Percentiles rank a stretch among this genome's conserved stretches.
Conservation (phyloP, 2,329 filamentous ascomycete species). For the Pseudocercospora vitis region DNA sequence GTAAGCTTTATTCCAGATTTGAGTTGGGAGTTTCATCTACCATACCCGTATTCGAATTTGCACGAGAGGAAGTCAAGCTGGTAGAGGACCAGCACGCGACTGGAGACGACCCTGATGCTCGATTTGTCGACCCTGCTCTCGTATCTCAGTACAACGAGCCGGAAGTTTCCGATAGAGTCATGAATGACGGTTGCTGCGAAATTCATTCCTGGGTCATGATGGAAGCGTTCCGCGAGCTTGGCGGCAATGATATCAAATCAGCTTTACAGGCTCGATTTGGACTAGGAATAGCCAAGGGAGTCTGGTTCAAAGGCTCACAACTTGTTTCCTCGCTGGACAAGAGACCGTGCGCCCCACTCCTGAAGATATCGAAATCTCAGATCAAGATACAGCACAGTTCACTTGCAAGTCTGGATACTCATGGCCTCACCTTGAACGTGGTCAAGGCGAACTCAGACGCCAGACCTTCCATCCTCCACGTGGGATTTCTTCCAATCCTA, state of each 20-base stretch:
- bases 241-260: background rate
- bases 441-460: slow-evolving; percentile 51
- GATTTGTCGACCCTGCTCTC: slow-evolving; percentile 39
- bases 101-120: slow-evolving; percentile 35
- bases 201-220: slow-evolving; percentile 32
- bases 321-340: background rate
- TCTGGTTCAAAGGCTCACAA: slow-evolving; percentile 9
- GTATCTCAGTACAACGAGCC: slow-evolving; percentile 8
- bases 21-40: slow-evolving; percentile 47
- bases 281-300: slow-evolving; percentile 3
- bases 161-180: slow-evolving; percentile 31
- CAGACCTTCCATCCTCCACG: slow-evolving; percentile 59
- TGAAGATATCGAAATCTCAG: slow-evolving; percentile 65
- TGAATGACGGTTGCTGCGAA: slow-evolving; percentile 59
- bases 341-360: slow-evolving; percentile 10
- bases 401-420: slow-evolving; percentile 37
- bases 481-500: slow-evolving; percentile 68
- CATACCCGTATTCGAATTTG: slow-evolving; percentile 39
- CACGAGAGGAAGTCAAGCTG: slow-evolving; percentile 39
- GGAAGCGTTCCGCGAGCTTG: background rate
- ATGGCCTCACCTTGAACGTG: slow-evolving; percentile 59
- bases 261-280: slow-evolving; percentile 7
- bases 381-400: slow-evolving; percentile 53
- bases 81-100: slow-evolving; percentile 34
- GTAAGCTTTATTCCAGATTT: slow-evolving; percentile 46